These are phyloP conservation scores for Samsoniella hepiali DNA, from an alignment of 2,329 filamentous ascomycete species.

Conservation along the genomic window DNA sequence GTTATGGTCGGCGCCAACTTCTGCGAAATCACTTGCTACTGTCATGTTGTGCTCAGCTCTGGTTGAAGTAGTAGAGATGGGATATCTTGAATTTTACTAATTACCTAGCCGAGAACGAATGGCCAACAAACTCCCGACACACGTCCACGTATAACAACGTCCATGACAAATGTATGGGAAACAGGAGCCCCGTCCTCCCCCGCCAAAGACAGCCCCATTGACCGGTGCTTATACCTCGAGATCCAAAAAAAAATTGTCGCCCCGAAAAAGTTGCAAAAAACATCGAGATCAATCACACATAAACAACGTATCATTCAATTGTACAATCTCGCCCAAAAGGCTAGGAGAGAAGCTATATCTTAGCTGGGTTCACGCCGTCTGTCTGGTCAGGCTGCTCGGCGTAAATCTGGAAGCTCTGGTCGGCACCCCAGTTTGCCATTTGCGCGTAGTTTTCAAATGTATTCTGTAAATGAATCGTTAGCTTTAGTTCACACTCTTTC, in stretches of 20 bases:
- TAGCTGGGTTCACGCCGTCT: slow-evolving; percentile 6
- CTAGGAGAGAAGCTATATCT: slow-evolving; percentile 2
- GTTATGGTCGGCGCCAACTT: too few relatives aligned
- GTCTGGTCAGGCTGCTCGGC: slow-evolving; percentile 25
- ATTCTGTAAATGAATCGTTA: slow-evolving; percentile 39
- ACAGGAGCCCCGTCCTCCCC: too few relatives aligned
- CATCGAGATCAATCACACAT: background rate
- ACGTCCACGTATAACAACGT: too few relatives aligned
- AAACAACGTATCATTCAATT: background rate
- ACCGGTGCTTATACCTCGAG: background rate
- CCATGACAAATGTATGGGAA: too few relatives aligned
- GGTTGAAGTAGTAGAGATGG: too few relatives aligned
- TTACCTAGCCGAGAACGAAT: background rate
- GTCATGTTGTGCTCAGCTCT: background rate
- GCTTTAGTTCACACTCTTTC: slow-evolving; percentile 1
- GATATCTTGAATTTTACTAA: too few relatives aligned
- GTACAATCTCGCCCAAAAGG: background rate
- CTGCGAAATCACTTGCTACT: too few relatives aligned
- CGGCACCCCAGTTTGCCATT: slow-evolving; percentile 48
- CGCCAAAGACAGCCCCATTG: too few relatives aligned
- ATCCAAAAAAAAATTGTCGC: background rate
- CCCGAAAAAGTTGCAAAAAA: background rate
- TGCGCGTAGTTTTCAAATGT: slow-evolving; percentile 58
- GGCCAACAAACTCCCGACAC: background rate
- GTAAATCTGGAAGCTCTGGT: slow-evolving; percentile 53